These are phyloP conservation scores for Jaminaea rosea DNA, from an alignment of 1,284 basidiomycete genomes.

Conservation along the genomic window DNA sequence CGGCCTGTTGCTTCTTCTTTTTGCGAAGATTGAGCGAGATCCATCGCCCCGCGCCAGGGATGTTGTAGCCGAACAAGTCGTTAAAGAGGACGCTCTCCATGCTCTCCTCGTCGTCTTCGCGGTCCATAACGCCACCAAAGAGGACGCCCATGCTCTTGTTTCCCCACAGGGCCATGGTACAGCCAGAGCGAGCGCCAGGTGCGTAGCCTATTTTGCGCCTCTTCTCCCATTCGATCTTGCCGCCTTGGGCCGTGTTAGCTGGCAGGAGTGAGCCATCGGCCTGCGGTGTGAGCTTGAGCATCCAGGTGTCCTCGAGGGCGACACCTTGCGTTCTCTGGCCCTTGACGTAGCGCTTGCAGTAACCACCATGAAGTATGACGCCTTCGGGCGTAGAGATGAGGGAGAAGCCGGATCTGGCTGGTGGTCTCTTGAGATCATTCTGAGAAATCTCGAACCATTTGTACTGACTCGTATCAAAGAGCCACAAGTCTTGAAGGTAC, in stretches of 20 bases:
- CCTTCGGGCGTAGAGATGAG: slow-evolving; percentile 74
- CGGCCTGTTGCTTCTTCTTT: slow-evolving; percentile 53
- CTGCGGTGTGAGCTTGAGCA: slow-evolving; percentile 55
- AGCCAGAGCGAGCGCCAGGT: slow-evolving; percentile 55
- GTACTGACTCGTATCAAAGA: slow-evolving; percentile 79
- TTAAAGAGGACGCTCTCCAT: slow-evolving; percentile 54
- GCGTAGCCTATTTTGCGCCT: slow-evolving; percentile 67
- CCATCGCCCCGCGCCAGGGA: slow-evolving; percentile 70
- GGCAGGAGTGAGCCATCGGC: slow-evolving; percentile 27
- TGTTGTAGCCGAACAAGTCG: slow-evolving; percentile 59
- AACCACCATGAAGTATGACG: slow-evolving; percentile 76
- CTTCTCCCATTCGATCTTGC: slow-evolving; percentile 66
- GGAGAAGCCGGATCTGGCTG: slow-evolving; percentile 61
- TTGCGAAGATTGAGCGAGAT: slow-evolving; percentile 61
- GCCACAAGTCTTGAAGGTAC: slow-evolving; percentile 78
- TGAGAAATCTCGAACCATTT: slow-evolving; percentile 71
- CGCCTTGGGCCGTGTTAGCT: neutral
- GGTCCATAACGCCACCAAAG: slow-evolving; percentile 85
- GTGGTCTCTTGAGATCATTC: slow-evolving; percentile 22
- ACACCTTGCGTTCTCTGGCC: slow-evolving; percentile 67
- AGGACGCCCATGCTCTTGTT: slow-evolving; percentile 60
- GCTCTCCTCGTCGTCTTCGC: slow-evolving; percentile 75
- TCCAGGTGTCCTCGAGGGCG: slow-evolving; percentile 84
- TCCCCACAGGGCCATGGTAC: slow-evolving; percentile 76
- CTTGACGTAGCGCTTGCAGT: slow-evolving; percentile 82